Conservation (phyloP, 2,329 filamentous ascomycete species). For the Apiospora kogelbergensis region DNA sequence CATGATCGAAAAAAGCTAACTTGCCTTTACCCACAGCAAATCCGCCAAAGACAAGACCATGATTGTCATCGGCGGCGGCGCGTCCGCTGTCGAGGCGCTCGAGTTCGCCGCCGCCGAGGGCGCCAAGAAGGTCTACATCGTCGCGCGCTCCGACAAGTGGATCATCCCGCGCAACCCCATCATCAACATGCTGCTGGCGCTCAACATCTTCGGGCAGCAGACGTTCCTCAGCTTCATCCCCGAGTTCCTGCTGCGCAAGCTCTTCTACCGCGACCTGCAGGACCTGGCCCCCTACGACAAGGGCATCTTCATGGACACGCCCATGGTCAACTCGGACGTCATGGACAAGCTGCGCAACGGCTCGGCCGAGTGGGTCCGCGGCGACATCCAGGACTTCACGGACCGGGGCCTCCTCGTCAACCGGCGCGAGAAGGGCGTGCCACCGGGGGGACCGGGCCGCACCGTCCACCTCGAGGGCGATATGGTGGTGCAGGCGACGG, state of each 20-base stretch:
- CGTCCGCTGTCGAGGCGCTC: conserved; percentile 78
- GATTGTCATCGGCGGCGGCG: conserved; percentile 75
- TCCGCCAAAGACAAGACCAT: conserved; percentile 71
- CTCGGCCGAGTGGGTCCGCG: conserved; percentile 75
- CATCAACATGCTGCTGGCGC: conserved; percentile 69
- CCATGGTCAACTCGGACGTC: conserved; percentile 84
- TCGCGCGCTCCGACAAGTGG: conserved; percentile 82
- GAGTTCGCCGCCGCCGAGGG: conserved; percentile 72
- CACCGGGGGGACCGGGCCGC: conserved; percentile 71
- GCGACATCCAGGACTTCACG: conserved; percentile 70
- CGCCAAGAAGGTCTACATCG: conserved; percentile 68
- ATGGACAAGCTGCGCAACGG: conserved; percentile 73
- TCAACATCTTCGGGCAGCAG: conserved; percentile 79
- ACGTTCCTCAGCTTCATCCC: conserved; percentile 76
- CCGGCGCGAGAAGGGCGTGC: conserved; percentile 68
- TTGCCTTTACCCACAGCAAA: conserved; percentile 29
- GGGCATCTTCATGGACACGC: conserved; percentile 78
- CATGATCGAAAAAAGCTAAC: too few species aligned
- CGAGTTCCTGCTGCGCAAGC: conserved; percentile 69
- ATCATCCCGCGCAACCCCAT: conserved; percentile 80
- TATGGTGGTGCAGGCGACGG: conserved; percentile 80
- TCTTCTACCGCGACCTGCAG: conserved; percentile 81
- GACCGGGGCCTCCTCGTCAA: conserved; percentile 70
- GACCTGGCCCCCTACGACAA: conserved; percentile 69
- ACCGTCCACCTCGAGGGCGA: conserved; percentile 69